Percentiles rank a stretch among this genome's conserved stretches.
Evolutionary conservation across 192 early-diverging fungal genomes (phyloP).

Genomic region (Coemansia brasiliensis): DNA sequence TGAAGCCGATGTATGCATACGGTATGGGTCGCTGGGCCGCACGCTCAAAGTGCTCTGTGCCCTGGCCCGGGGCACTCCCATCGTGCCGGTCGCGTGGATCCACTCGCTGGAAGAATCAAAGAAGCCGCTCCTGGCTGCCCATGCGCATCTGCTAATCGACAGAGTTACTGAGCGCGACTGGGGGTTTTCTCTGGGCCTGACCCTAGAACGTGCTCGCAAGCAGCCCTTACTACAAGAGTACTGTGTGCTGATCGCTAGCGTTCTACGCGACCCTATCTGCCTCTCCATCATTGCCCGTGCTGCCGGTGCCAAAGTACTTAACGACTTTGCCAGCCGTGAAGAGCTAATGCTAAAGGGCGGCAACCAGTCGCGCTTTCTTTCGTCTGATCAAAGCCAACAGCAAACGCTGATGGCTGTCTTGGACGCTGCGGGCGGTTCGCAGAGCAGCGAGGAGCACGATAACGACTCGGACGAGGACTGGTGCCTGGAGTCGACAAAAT

Average conservation of each 20-base stretch:
- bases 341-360: constrained; percentile 7
- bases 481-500: constrained; percentile 3
- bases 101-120: constrained; percentile 1
- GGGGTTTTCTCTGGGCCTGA: constrained; percentile 23
- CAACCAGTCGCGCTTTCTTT: no score
- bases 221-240: constrained; percentile 12
- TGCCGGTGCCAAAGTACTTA: constrained; percentile 36
- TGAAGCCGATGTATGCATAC: constrained; percentile 25
- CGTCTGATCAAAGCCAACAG: no score
- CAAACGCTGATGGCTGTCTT: no score
- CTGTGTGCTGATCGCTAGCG: neutral
- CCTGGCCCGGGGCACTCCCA: constrained; percentile 34
- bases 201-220: constrained; percentile 12
- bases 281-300: constrained; percentile 22
- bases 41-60: constrained; percentile 50
- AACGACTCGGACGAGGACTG: constrained; percentile 48
- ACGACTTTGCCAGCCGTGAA: constrained; percentile 24
- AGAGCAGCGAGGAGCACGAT: constrained; percentile 47
- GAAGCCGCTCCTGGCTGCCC: neutral
- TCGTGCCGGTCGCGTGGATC: constrained; percentile 17
- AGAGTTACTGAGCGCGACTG: constrained; percentile 35
- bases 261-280: constrained; percentile 9
- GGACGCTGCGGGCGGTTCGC: neutral
- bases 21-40: constrained; percentile 26
- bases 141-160: constrained; percentile 13